Conservation (phyloP, 2,329 filamentous ascomycete genomes). For the Colletotrichum cordylinicola region DNA sequence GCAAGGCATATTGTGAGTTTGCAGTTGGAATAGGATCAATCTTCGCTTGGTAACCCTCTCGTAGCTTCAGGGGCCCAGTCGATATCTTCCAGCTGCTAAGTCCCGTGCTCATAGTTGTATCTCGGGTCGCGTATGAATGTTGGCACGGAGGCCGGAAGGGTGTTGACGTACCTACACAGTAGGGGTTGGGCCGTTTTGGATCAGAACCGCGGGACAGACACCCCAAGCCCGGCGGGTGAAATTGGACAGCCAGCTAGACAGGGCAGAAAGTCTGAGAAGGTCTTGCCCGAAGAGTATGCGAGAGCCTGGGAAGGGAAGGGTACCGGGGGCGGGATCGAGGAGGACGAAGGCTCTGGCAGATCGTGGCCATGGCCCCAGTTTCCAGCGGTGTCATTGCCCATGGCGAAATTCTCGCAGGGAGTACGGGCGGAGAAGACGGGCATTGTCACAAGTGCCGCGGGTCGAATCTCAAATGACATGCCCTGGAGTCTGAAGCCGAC, state of each 20-base stretch:
- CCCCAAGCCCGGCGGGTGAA: neutral
- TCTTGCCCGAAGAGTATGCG: neutral
- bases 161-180: neutral
- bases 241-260: neutral
- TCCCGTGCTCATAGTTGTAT: neutral
- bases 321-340: neutral
- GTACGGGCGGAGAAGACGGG: neutral
- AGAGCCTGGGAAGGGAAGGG: neutral
- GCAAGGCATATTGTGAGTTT: neutral
- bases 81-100: neutral
- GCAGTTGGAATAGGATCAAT: neutral
- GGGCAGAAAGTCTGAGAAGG: neutral
- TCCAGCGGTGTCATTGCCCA: neutral
- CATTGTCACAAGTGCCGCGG: neutral
- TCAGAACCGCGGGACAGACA: neutral
- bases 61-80: neutral
- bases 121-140: neutral
- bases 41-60: neutral
- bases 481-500: neutral
- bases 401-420: neutral
- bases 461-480: neutral
- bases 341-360: neutral
- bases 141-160: neutral
- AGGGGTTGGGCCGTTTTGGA: neutral
- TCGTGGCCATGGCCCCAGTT: neutral